phyloP scores from a whole-genome alignment of 164 flowering plant genomes.

The Euptelea pleiosperma region DNA sequence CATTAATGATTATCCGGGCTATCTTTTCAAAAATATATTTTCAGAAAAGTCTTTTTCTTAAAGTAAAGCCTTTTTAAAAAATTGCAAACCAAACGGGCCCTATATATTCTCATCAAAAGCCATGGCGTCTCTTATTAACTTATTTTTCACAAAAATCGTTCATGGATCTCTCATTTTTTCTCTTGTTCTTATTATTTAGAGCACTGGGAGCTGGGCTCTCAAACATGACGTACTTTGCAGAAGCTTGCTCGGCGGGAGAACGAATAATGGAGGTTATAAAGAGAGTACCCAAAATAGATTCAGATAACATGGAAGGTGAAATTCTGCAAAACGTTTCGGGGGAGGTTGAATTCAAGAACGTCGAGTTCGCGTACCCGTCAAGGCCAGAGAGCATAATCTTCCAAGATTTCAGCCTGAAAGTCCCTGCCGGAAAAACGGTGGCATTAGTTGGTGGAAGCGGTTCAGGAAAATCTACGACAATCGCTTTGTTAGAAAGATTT shows the following conservation, averaged over 20 bases:
- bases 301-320: constrained; percentile 65
- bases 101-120: too few relatives aligned
- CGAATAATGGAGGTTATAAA: constrained; percentile 63
- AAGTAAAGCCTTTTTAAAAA: too few relatives aligned
- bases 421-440: constrained; percentile 70
- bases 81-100: too few relatives aligned
- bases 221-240: constrained; percentile 69
- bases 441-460: constrained; percentile 91
- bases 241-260: constrained; percentile 67
- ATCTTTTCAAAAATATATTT: too few relatives aligned
- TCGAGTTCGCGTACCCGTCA: constrained; percentile 77
- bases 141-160: too few relatives aligned
- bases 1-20: too few relatives aligned
- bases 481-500: constrained; percentile 67
- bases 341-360: constrained; percentile 61
- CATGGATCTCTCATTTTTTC: too few relatives aligned
- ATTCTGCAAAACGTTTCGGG: constrained; percentile 45
- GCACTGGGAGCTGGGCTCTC: constrained; percentile 68
- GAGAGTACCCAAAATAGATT: constrained; percentile 70
- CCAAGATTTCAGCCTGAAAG: constrained; percentile 40
- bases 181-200: constrained; percentile 31
- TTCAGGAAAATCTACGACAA: constrained; percentile 83
- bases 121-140: too few relatives aligned
- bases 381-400: constrained; percentile 58
- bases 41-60: too few relatives aligned